Evolutionary conservation across 306 rosid species (phyloP), one percentile per base, ranked within the genome.

Genomic region (Quillaja saponaria): DNA sequence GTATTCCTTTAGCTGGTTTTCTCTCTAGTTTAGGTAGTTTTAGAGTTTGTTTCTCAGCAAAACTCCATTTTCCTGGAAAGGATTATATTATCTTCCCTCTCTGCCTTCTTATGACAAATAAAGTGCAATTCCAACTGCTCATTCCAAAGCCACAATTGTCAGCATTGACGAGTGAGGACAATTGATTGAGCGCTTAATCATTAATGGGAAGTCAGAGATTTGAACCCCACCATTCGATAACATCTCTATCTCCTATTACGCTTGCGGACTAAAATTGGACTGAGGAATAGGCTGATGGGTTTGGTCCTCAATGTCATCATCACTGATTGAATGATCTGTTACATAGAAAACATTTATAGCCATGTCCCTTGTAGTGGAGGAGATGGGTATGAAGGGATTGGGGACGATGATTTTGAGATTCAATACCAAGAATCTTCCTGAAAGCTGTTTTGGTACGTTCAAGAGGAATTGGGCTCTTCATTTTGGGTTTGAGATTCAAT

Each of bases 391-490:
- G 92, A 77, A 0, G 80, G 46, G 13, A 46, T 69, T 40, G 83
- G 61, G 0, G 88, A 80, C 13, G 85, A 75, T 5, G 97, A 86
- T 15, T 76, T 91, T 17, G 95, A 88, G 86, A 91, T 91, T 74
- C 90, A 81, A 21, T 88, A 88, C 56, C 98, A 91, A 70, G 96
- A 91, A 55, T n/a, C 98, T 95, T 0, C 96, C 95, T 0, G 96
- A 91, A 67, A 73, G 76, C 46, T 91, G 88, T 51, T 86, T 91
- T 34, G 95, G 80, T 10, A 91, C 88, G 90, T 91, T 91, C 14
- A 91, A 86, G 88, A 82, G 96, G 67, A 91, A 84, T 42, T 91
- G 98, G 98, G 98, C 95, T 13, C 69, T 88, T 37, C 88, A 91
- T 76, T 91, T 91, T 68, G 92, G 79, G 0, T 91, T 91, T n/a